These are phyloP conservation scores for Gastrolobium villosum DNA, from an alignment of 306 rosid genomes.

Conservation along the genomic window DNA sequence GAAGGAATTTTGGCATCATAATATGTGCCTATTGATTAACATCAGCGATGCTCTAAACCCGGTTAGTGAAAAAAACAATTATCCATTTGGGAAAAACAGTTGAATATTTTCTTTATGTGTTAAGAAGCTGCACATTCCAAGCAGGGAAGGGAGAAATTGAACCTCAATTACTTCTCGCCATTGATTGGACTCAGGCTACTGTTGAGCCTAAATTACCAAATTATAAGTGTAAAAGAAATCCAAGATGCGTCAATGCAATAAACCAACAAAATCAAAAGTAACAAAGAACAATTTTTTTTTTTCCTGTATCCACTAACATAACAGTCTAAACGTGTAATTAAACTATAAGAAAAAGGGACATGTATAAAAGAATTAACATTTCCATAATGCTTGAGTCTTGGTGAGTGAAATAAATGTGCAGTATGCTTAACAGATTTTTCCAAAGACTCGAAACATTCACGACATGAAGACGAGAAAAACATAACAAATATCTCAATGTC, in stretches of 20 bases:
- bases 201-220: background rate
- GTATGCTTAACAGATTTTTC: too few relatives aligned
- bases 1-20: background rate
- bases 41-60: constrained; percentile 9
- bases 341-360: background rate
- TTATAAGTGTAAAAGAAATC: background rate
- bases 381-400: background rate
- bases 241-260: background rate
- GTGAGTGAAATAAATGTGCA: background rate
- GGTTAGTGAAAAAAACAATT: background rate
- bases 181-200: background rate
- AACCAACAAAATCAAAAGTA: background rate
- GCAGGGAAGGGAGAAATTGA: background rate
- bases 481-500: background rate
- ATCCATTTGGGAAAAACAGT: constrained; percentile 12
- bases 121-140: constrained; percentile 3
- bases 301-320: background rate
- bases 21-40: constrained; percentile 27
- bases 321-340: background rate
- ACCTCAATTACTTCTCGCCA: background rate
- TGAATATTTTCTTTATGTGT: background rate
- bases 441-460: background rate
- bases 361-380: background rate
- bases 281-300: background rate
- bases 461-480: background rate